These are phyloP conservation scores for Lichtheimia ramosa DNA, from an alignment of 371 early-diverging fungal species.

Conservation along the genomic window DNA sequence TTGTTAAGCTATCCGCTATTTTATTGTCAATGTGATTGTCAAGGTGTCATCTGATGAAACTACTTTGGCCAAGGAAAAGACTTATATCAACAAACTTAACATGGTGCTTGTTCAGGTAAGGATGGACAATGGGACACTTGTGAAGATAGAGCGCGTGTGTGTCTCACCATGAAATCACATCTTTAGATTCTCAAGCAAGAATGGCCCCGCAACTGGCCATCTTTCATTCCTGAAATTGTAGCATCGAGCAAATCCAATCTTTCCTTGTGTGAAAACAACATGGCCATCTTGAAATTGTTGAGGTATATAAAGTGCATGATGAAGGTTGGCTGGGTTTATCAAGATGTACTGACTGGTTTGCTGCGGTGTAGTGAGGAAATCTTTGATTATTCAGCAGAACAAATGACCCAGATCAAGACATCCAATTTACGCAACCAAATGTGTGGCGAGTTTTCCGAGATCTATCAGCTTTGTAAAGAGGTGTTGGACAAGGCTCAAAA, in stretches of 20 bases:
- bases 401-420: constrained; percentile 95
- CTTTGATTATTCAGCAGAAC: constrained; percentile 97
- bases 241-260: constrained; percentile 89
- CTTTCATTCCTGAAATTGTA: constrained; percentile 98
- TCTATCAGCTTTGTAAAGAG: constrained; percentile 95
- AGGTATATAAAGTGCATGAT: constrained; percentile 57
- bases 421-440: constrained; percentile 92
- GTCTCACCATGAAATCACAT: background rate
- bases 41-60: constrained; percentile 86
- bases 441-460: constrained; percentile 94
- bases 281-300: constrained; percentile 95
- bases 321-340: no score
- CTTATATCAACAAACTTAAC: constrained; percentile 89
- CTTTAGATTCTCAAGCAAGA: constrained; percentile 99
- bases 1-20: constrained; percentile 86
- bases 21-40: constrained; percentile 87
- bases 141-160: background rate
- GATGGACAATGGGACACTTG: no score
- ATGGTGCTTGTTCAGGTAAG: constrained; percentile 91
- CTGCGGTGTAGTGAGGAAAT: constrained; percentile 91
- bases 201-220: constrained; percentile 99
- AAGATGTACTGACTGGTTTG: background rate
- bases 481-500: constrained; percentile 92
- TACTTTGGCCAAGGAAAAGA: constrained; percentile 66
- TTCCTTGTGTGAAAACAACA: constrained; percentile 97